Conservation (phyloP, 2,329 filamentous ascomycete genomes). For the Venturia pyrina region DNA sequence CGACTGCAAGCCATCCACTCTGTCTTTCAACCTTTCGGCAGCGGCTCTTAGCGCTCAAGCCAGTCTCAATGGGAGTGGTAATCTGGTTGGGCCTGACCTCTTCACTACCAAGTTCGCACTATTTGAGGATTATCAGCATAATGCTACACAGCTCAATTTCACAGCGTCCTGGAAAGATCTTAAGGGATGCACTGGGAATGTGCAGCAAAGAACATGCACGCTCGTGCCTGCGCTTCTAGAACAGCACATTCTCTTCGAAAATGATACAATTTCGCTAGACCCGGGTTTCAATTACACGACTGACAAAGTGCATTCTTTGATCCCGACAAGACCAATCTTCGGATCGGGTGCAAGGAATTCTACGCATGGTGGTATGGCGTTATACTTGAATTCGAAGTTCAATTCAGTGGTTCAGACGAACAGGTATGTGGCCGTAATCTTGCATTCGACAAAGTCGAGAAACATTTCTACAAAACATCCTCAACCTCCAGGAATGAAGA, state of each 20-base stretch:
- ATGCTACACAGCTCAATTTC: not conserved
- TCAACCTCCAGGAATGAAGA: too few species aligned
- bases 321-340: not conserved
- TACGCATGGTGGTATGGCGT: constrained; percentile 5
- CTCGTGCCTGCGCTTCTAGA: not conserved
- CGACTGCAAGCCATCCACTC: not conserved
- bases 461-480: too few species aligned
- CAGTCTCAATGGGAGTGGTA: not conserved
- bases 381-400: not conserved
- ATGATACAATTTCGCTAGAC: not conserved
- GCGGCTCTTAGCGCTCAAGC: not conserved
- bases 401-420: not conserved
- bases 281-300: not conserved
- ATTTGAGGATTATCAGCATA: not conserved
- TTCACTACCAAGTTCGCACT: not conserved
- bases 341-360: not conserved
- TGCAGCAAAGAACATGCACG: not conserved
- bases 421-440: not conserved
- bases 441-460: too few species aligned
- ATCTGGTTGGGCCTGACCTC: not conserved
- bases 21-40: not conserved
- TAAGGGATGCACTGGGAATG: not conserved
- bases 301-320: not conserved
- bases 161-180: not conserved
- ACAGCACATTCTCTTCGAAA: not conserved